phyloP scores from a whole-genome alignment of 2,329 filamentous ascomycete genomes.

The Aschersonia sp. region DNA sequence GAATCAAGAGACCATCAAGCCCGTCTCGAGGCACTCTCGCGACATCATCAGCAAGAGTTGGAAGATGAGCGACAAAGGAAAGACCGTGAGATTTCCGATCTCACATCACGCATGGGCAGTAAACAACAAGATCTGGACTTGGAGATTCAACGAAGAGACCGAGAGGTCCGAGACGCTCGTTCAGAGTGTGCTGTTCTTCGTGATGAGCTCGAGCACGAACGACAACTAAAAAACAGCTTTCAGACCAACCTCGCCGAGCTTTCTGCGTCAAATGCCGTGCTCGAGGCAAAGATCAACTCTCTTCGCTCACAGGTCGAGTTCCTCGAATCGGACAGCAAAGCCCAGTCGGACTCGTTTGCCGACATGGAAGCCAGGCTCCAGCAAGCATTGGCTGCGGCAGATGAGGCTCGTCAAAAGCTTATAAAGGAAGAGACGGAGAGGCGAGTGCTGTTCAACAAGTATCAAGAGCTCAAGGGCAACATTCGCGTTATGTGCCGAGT shows the following conservation, averaged over 20 bases:
- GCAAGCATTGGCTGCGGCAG: slow-evolving; percentile 56
- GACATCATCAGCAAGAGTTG: slow-evolving; percentile 47
- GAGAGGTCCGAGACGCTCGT: slow-evolving; percentile 34
- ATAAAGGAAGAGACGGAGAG: slow-evolving; percentile 83
- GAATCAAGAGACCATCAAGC: slow-evolving; percentile 48
- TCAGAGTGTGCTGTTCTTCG: slow-evolving; percentile 28
- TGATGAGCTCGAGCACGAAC: slow-evolving; percentile 46
- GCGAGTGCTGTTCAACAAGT: slow-evolving; percentile 89
- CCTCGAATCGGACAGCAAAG: slow-evolving; percentile 77
- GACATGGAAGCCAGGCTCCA: slow-evolving; percentile 68
- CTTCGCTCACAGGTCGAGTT: slow-evolving; percentile 76
- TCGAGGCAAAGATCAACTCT: slow-evolving; percentile 63
- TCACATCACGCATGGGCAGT: slow-evolving; percentile 36
- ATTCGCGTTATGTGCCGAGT: slow-evolving; percentile 97
- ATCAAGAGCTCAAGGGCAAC: slow-evolving; percentile 95
- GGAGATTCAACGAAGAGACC: slow-evolving; percentile 35
- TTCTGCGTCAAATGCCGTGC: slow-evolving; percentile 43
- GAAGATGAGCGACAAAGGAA: slow-evolving; percentile 47
- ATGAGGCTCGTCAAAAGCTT: slow-evolving; percentile 63
- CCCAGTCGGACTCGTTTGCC: slow-evolving; percentile 74
- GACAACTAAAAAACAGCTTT: slow-evolving; percentile 39
- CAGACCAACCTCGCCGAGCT: slow-evolving; percentile 41
- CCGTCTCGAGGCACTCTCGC: slow-evolving; percentile 49
- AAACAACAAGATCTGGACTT: slow-evolving; percentile 37
- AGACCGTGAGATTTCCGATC: slow-evolving; percentile 49